Evolutionary conservation across 2,329 filamentous ascomycete genomes (phyloP), one percentile per base, ranked within the genome.

Genomic region (Microthyrium microscopicum): DNA sequence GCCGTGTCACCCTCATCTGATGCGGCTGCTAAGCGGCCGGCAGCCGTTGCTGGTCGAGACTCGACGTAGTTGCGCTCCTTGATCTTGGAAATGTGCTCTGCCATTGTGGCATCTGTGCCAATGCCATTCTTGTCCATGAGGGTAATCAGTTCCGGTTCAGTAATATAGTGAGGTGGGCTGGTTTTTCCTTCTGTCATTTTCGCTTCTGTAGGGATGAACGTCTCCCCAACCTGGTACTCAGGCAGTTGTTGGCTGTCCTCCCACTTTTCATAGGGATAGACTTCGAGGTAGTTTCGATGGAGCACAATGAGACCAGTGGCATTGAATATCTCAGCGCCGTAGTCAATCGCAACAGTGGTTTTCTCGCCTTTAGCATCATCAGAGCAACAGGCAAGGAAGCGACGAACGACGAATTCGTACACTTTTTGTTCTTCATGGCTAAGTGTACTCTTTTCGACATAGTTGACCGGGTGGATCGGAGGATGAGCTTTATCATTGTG

Each of bases 111-210:
- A 58, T 98, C 89, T 7, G 89, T 98, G 9, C 89, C 89, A 42
- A 98, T 98, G 2, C 89, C 89, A 50, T 98, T 98, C 28, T 83
- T 85, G 57, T 98, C 89, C 89, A 98, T 98, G 8, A 98, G 68
- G 3, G 78, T 79, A 49, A 98, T 93, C 18, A 98, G 64, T 51
- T 98, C 89, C 1, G 89, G 85, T 51, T 98, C 89, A 0, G 89
- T 95, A 20, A 98, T 65, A 50, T 92, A 94, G 16, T 68, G 71
- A 1, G 89, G 89, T 9, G 85, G 64, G 1, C 68, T 70, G 0
- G 89, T 98, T 54, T 91, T 79, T n/a, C 89, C 87, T 45, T 95
- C 84, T 1, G 71, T 75, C 57, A 98, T 83, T 45, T 78, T 73
- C 4, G 84, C 87, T 56, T 94, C 85, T 1, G 75, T 81, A 0